Evolutionary conservation across 2,329 filamentous ascomycete genomes (phyloP), one percentile per base, ranked within the genome.

Genomic region (Kalaharituber pfeilii): DNA sequence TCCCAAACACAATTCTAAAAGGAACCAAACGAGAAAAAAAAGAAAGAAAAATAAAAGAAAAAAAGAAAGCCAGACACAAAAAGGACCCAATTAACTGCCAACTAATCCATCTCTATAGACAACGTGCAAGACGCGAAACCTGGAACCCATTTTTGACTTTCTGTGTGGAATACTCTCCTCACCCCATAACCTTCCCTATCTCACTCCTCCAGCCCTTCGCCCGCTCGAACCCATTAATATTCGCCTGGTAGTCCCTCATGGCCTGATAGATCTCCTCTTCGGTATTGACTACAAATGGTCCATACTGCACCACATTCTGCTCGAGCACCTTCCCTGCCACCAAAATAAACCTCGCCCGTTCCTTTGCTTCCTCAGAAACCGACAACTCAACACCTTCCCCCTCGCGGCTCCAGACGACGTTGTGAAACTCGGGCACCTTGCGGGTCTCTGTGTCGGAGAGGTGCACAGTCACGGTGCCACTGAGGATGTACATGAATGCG

Each of bases 401-500:
- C 26, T 77, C 73, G 60, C 80, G 77, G 63, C 86, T 81, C 65
- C 96, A 94, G 5, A 95, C 85, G 24, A 91, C 84, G 66, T 91
- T 95, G 70, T 95, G 81, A 67, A 80, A 95, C 65, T 84, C 76
- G 54, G 73, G 73, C 13, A 89, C 76, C 51, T 69, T 72, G 62
- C 71, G 71, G 5, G 64, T 68, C 22, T 73, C 77, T 44, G 68
- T 72, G 60, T 74, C 80, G 4, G 33, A 15, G 5, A 15, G 33
- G 33, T 39, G 33, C 67, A 82, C 84, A 62, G 72, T 71, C 1
- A 79, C 80, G 6, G 75, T 77, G 22, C 89, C 89, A 56, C 80
- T 74, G n/a, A 96, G 73, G 2, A 79, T 82, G 68, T 95, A 96
- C 15, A 82, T 81, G 65, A 96, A 96, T 1, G 85, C 80, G 67